Evolutionary conservation across 257 asterid genomes (phyloP), one percentile per base, ranked within the genome.

Genomic region (Vinca minor): DNA sequence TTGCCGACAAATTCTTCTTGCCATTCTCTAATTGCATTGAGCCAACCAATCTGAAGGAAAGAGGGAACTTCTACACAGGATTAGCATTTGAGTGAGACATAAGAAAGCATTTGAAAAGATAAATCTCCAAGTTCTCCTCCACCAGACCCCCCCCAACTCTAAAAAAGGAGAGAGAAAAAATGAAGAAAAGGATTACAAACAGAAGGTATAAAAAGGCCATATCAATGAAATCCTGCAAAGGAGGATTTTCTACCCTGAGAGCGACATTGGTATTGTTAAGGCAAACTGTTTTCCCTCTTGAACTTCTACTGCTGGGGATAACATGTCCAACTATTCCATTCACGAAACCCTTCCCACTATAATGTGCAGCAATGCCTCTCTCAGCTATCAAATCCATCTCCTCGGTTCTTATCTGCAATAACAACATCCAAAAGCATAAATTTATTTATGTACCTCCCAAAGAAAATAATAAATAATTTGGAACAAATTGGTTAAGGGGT

Each of bases 21-120:
- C 97, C 97, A 91, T 76, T 91, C 97, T 75, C 97, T 82, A 59
- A 91, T 91, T 72, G 97, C 97, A 77, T 87, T 87, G 66, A 91
- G 91, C 97, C 97, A 91, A 56, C 97, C 85, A 76, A 91, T 87
- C 97, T 91, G 87, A 69, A 74, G 73, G 32, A 73, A 64, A 61
- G 41, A 41, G 31, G 65, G 31, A 58, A 67, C 29, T 62, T 58
- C 64, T 34, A 52, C 58, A 67, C 52, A 59, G 21, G 65, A 71
- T 60, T 73, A 74, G 75, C 41, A 59, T 44, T 31, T 15, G 26
- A 66, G 53, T 62, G 65, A 46, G 21, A 61, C 62, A 29, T 13
- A 18, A 50, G 63, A 61, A 34, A n/a, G n/a, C n/a, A 38, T 48
- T 45, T 6, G 15, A 62, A 9, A 50, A 50, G 20, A 46, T n/a